phyloP scores from a whole-genome alignment of 2,329 filamentous ascomycete species.

The Ophiostoma himal-ulmi region DNA sequence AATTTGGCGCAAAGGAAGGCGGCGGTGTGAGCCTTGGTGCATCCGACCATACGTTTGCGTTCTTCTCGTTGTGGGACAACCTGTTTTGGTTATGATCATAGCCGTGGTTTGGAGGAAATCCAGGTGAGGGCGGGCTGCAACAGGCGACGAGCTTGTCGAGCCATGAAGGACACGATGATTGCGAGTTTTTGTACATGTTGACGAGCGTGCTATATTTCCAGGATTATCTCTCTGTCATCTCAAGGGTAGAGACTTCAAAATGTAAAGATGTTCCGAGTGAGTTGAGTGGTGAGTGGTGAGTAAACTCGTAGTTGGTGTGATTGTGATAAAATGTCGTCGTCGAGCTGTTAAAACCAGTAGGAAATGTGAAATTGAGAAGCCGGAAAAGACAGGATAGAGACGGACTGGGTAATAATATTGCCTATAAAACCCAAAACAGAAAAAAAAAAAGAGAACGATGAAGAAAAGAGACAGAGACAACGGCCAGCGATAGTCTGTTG shows the following conservation, averaged over 20 bases:
- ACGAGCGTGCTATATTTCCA: not conserved
- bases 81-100: not conserved
- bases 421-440: not conserved
- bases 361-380: not conserved
- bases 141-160: constrained; percentile 43
- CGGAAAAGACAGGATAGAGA: constrained; percentile 11
- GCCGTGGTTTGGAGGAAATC: not conserved
- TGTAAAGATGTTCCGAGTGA: not conserved
- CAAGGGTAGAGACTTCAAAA: not conserved
- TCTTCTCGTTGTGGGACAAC: constrained; percentile 20
- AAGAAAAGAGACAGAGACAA: not conserved
- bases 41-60: constrained; percentile 29
- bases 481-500: constrained; percentile 3
- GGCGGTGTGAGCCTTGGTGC: constrained; percentile 33
- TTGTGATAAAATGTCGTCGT: not conserved
- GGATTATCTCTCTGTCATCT: not conserved
- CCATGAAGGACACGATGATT: constrained; percentile 41
- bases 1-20: constrained; percentile 27
- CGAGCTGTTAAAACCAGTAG: not conserved
- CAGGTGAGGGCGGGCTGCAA: constrained; percentile 35
- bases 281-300: constrained; percentile 15
- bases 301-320: not conserved
- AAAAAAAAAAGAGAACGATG: constrained; percentile 4
- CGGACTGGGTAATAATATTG: not conserved
- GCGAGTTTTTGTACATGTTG: constrained; percentile 36